Percentiles rank a stretch among this genome's conserved stretches.
Conservation (phyloP, 192 early-diverging fungal genomes). For the Cladochytrium replicatum region DNA sequence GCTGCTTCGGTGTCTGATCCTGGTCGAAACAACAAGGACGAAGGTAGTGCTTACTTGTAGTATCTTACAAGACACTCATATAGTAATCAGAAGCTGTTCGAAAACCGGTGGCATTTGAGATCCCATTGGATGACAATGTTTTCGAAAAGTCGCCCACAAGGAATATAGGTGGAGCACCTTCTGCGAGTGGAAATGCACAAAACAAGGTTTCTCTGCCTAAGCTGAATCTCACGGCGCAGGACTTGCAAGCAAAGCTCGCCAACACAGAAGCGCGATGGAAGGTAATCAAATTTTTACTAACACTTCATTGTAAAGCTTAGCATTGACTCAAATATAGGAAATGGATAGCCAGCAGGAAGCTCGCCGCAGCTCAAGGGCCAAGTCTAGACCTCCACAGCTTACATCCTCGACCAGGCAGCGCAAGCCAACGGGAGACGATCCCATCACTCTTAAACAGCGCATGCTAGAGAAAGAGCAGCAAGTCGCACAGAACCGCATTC, state of each 20-base stretch:
- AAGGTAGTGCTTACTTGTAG: too few species aligned
- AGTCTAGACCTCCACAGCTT: too few species aligned
- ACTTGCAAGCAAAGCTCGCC: conserved; percentile 34
- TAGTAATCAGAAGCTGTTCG: too few species aligned
- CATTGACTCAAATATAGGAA: too few species aligned
- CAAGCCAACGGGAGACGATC: conserved; percentile 18
- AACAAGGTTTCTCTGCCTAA: conserved; percentile 30
- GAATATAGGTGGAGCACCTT: not conserved
- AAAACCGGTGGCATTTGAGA: conserved; percentile 41
- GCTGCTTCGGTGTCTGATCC: not conserved
- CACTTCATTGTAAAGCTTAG: too few species aligned
- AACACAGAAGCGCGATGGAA: conserved; percentile 43
- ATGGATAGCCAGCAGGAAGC: too few species aligned
- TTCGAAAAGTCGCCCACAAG: not conserved
- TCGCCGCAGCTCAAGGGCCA: too few species aligned
- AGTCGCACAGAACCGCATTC: conserved; percentile 28
- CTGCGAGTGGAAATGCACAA: not conserved
- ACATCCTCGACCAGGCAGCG: too few species aligned
- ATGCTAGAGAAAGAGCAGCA: conserved; percentile 32
- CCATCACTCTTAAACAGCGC: conserved; percentile 26
- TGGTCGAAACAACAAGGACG: not conserved
- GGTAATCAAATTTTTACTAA: too few species aligned
- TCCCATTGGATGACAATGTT: conserved; percentile 31
- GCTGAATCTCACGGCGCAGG: conserved; percentile 23
- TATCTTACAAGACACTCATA: too few species aligned